Evolutionary conservation across 352 stramenopile species (phyloP).

Genomic region (Pythium diclinum): DNA sequence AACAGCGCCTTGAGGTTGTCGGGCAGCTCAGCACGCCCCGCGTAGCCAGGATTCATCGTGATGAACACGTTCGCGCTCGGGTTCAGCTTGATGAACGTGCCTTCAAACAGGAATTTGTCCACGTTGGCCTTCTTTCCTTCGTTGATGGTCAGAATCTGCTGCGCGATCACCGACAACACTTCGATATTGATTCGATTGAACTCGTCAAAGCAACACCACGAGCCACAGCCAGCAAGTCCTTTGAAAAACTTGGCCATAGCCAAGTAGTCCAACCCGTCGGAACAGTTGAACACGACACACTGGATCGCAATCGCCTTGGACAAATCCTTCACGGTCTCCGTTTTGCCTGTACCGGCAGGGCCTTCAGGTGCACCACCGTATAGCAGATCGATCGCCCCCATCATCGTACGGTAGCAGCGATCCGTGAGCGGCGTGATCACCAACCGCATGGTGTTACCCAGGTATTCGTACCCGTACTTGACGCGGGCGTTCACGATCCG

Average conservation of each 20-base stretch:
- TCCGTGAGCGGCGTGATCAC: conserved; percentile 90
- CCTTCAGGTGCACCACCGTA: conserved; percentile 88
- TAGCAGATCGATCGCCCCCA: conserved; percentile 83
- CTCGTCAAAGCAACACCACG: conserved; percentile 87
- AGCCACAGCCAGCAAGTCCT: conserved; percentile 68
- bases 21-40: conserved; percentile 81
- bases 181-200: conserved; percentile 81
- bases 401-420: conserved; percentile 88
- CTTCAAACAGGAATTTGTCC: conserved; percentile 84
- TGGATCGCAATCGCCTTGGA: conserved; percentile 86
- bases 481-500: conserved; percentile 88
- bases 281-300: conserved; percentile 89
- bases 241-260: conserved; percentile 91
- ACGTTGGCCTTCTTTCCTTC: conserved; percentile 63
- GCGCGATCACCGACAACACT: conserved; percentile 61
- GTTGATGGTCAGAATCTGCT: conserved; percentile 85
- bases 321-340: conserved; percentile 85
- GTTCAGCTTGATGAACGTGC: conserved; percentile 82
- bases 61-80: conserved; percentile 89
- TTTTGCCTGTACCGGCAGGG: conserved; percentile 82
- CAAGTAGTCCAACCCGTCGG: conserved; percentile 73
- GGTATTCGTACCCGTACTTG: conserved; percentile 89
- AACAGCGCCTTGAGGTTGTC: conserved; percentile 89
- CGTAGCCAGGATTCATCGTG: conserved; percentile 90
- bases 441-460: conserved; percentile 81